Evolutionary conservation across 257 asterid genomes (phyloP).

Genomic region (Plantago ovata): DNA sequence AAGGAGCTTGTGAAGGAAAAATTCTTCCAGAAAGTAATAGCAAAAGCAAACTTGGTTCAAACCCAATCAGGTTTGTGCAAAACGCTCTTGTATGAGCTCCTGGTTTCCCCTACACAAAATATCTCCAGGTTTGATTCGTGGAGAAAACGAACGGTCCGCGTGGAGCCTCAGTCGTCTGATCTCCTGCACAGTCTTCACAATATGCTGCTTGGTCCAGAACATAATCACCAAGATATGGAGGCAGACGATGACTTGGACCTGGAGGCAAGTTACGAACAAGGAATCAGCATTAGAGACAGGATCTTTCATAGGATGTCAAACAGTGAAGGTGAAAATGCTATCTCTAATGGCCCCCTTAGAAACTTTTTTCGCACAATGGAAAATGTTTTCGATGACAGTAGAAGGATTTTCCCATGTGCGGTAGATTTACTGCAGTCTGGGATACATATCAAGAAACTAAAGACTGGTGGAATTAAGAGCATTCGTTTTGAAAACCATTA

Average conservation of each 20-base stretch:
- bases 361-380: neutral
- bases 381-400: neutral
- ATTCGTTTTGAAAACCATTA: neutral
- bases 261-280: slow-evolving; percentile 17
- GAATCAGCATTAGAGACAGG: too few species aligned
- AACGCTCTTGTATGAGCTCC: slow-evolving; percentile 1
- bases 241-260: slow-evolving; percentile 4
- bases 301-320: too few species aligned
- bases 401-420: slow-evolving; percentile 6
- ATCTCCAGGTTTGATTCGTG: neutral
- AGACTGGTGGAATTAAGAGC: slow-evolving; percentile 10
- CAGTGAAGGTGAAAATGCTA: too few species aligned
- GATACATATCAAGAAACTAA: slow-evolving; percentile 7
- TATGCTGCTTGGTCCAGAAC: neutral
- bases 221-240: neutral
- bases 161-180: neutral
- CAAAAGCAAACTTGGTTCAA: neutral
- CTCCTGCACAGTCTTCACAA: neutral
- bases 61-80: neutral
- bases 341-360: too few species aligned
- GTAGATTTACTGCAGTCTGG: slow-evolving; percentile 10
- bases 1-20: slow-evolving; percentile 11
- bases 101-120: neutral
- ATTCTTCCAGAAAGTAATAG: neutral
- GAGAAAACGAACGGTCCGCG: neutral